Evolutionary conservation across 768 basidiomycete genomes (phyloP), one percentile per base, ranked within the genome.

Genomic region (Rhizopogon roseolus): DNA sequence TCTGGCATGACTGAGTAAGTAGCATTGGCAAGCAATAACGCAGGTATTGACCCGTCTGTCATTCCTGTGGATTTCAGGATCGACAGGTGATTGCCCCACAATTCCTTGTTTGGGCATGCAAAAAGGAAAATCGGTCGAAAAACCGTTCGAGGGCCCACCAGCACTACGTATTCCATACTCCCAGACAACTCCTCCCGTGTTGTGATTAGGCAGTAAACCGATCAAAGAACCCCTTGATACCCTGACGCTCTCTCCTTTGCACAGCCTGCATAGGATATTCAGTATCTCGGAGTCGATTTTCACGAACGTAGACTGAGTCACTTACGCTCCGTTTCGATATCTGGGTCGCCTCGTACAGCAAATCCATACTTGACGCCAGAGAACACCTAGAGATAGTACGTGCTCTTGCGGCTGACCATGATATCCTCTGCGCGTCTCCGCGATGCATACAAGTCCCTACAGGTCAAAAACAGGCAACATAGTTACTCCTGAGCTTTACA

Each of bases 391-490:
- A 82, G 64, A 44, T 78, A 73, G 62, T 84, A 85, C 3, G 62
- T 69, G 6, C 76, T 71, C 48, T 80, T 79, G 16, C 63, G 69
- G 34, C 72, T 74, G 1, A 75, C 69, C 25, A 85, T 58, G 7
- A 84, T 76, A 41, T 81, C 81, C 54, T 85, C 82, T 0, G 81
- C 83, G 0, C 75, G 71, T 19, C 77, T 74, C 19, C 84, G 79
- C 0, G 72, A 22, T 22, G 22, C 22, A 22, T 22, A 22, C 22
- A 22, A 22, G 22, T 22, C 22, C 22, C 22, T 22, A 3, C 22
- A 22, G 22, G 22, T 22, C 1, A 22, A 3, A 22, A 22, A 22
- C 22, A 22, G 22, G 22, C 22, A 3, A 22, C 22, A 1, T 22
- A 22, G 22, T 22, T 22, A 3, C 22, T 22, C 22, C 22, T 22